phyloP scores from a whole-genome alignment of 2,329 filamentous ascomycete genomes.

The Knoxdaviesia capensis region DNA sequence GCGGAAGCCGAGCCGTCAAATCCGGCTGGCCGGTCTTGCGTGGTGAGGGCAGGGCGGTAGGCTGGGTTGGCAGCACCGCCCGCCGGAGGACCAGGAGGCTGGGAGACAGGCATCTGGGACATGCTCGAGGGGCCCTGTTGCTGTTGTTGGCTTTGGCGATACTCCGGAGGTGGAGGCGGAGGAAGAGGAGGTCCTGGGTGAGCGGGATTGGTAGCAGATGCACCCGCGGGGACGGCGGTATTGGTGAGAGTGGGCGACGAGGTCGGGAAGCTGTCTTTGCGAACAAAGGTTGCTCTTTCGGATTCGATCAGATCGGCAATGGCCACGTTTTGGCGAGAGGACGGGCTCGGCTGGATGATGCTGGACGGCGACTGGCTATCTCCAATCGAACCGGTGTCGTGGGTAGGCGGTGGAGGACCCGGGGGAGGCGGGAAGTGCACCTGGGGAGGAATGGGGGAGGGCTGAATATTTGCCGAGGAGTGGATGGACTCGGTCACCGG shows the following conservation, averaged over 20 bases:
- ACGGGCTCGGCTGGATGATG: too few relatives aligned
- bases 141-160: slow-evolving; percentile 18
- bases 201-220: too few relatives aligned
- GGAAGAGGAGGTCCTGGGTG: slow-evolving; percentile 6
- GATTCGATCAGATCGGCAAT: not conserved
- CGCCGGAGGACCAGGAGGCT: not conserved
- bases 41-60: slow-evolving; percentile 21
- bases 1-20: slow-evolving; percentile 9
- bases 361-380: too few relatives aligned
- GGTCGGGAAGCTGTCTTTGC: too few relatives aligned
- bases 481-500: slow-evolving; percentile 20
- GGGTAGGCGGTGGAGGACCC: slow-evolving; percentile 16
- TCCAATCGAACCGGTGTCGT: too few relatives aligned
- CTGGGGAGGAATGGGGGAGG: slow-evolving; percentile 16
- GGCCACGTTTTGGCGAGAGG: slow-evolving; percentile 1
- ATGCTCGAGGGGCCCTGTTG: not conserved
- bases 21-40: slow-evolving; percentile 23
- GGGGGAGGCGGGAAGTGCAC: slow-evolving; percentile 24
- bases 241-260: too few relatives aligned
- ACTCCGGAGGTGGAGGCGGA: slow-evolving; percentile 26
- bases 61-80: slow-evolving; percentile 2
- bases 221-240: too few relatives aligned
- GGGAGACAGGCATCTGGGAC: not conserved
- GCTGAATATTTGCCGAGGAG: slow-evolving; percentile 16
- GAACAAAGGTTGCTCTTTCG: too few relatives aligned